phyloP scores from a whole-genome alignment of 2,329 filamentous ascomycete species.

The Triangularia verruculosa region DNA sequence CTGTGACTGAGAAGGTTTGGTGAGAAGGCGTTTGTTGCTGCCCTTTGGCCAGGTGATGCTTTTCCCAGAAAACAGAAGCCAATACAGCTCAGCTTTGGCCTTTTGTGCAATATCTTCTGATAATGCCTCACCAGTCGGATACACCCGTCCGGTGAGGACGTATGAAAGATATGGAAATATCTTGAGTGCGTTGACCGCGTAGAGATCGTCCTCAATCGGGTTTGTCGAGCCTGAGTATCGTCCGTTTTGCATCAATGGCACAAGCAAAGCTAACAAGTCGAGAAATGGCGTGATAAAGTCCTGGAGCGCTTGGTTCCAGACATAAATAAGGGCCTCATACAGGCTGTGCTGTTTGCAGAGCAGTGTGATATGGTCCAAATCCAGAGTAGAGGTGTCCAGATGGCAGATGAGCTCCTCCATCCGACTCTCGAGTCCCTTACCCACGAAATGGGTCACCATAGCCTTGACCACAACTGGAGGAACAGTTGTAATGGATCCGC shows the following conservation, averaged over 20 bases:
- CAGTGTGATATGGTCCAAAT: constrained; percentile 87
- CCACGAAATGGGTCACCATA: constrained; percentile 77
- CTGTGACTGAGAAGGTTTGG: constrained; percentile 50
- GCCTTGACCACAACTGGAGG: constrained; percentile 84
- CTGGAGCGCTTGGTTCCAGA: constrained; percentile 87
- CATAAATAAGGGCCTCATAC: constrained; percentile 93
- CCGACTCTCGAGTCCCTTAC: constrained; percentile 68
- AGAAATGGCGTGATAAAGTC: constrained; percentile 91
- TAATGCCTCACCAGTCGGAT: constrained; percentile 78
- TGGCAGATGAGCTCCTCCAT: constrained; percentile 94
- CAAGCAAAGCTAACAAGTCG: constrained; percentile 71
- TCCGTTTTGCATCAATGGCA: constrained; percentile 55
- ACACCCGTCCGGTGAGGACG: constrained; percentile 82
- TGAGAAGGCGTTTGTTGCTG: constrained; percentile 58
- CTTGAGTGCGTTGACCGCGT: constrained; percentile 74
- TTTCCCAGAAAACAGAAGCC: constrained; percentile 87
- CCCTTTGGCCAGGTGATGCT: constrained; percentile 71
- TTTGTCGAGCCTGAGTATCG: constrained; percentile 46
- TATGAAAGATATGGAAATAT: constrained; percentile 95
- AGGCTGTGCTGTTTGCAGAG: constrained; percentile 89
- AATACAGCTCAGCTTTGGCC: constrained; percentile 87
- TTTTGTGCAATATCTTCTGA: constrained; percentile 67
- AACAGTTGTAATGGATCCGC: constrained; percentile 68
- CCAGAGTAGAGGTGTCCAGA: constrained; percentile 84
- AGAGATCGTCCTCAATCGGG: constrained; percentile 57